Evolutionary conservation across 2,329 filamentous ascomycete species (phyloP).

Genomic region (Exophiala bonariae): DNA sequence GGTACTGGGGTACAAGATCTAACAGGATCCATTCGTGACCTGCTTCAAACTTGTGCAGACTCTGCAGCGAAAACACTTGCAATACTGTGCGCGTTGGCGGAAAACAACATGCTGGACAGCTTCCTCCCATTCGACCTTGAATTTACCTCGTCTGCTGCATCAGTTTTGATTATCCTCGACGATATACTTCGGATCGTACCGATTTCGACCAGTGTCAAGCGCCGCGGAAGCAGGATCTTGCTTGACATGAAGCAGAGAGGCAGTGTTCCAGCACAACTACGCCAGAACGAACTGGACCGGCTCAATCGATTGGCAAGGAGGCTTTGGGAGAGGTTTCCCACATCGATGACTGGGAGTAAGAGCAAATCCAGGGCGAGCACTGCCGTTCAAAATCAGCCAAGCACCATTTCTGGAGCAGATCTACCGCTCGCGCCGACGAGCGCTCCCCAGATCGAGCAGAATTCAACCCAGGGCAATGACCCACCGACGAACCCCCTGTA

Average conservation of each 20-base stretch:
- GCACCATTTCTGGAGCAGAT: not conserved
- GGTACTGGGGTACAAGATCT: not conserved
- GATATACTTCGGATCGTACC: not conserved
- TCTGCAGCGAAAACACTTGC: constrained; percentile 1
- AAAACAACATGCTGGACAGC: constrained; percentile 3
- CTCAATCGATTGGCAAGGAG: not conserved
- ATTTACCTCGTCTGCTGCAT: not conserved
- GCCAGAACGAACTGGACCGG: constrained; percentile 1
- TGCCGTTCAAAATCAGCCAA: not conserved
- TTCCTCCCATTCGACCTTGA: constrained; percentile 3
- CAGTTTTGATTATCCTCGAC: constrained; percentile 2
- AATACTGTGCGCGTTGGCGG: not conserved
- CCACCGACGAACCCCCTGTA: not conserved
- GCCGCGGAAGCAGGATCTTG: not conserved
- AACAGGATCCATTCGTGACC: not conserved
- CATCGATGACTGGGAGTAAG: not conserved
- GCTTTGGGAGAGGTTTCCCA: not conserved
- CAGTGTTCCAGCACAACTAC: not conserved
- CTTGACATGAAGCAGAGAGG: constrained; percentile 1
- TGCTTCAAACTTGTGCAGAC: constrained; percentile 2
- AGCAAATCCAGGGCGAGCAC: not conserved
- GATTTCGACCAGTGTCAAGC: not conserved
- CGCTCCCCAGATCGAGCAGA: not conserved
- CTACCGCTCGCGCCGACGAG: too few relatives aligned
- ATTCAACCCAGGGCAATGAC: not conserved